Evolutionary conservation across 2,329 filamentous ascomycete genomes (phyloP).

Genomic region (Nannizziopsis barbatae): DNA sequence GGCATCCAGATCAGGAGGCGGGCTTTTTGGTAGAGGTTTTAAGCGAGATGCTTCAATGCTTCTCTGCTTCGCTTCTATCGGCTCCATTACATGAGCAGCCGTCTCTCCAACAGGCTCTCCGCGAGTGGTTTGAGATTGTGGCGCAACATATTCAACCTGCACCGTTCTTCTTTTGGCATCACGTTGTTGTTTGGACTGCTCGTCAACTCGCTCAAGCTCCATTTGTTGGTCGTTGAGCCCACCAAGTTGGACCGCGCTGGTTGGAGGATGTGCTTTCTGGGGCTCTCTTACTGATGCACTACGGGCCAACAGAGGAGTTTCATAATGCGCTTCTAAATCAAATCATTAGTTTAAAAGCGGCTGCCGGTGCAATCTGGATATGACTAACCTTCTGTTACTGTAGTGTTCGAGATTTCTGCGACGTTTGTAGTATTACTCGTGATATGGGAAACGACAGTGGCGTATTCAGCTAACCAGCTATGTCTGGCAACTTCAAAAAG

Average conservation of each 20-base stretch:
- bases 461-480: constrained; percentile 95
- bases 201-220: constrained; percentile 57
- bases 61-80: constrained; percentile 1
- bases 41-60: constrained; percentile 16
- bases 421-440: constrained; percentile 88
- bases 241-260: constrained; percentile 29
- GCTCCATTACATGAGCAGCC: not conserved
- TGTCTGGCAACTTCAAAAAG: constrained; percentile 94
- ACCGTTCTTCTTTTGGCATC: constrained; percentile 90
- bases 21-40: constrained; percentile 51
- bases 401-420: constrained; percentile 71
- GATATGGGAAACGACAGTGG: constrained; percentile 93
- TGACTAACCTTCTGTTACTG: constrained; percentile 48
- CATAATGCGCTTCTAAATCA: constrained; percentile 41
- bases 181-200: constrained; percentile 33
- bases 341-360: not conserved
- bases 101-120: constrained; percentile 41
- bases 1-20: constrained; percentile 38
- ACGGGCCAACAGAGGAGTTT: constrained; percentile 57
- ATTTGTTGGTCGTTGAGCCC: constrained; percentile 64
- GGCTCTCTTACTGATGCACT: constrained; percentile 89
- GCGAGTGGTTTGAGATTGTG: constrained; percentile 71
- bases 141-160: constrained; percentile 94
- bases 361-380: not conserved
- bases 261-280: constrained; percentile 46